phyloP scores from a whole-genome alignment of 495 filamentous ascomycete species.

The Cryomyces antarcticus region DNA sequence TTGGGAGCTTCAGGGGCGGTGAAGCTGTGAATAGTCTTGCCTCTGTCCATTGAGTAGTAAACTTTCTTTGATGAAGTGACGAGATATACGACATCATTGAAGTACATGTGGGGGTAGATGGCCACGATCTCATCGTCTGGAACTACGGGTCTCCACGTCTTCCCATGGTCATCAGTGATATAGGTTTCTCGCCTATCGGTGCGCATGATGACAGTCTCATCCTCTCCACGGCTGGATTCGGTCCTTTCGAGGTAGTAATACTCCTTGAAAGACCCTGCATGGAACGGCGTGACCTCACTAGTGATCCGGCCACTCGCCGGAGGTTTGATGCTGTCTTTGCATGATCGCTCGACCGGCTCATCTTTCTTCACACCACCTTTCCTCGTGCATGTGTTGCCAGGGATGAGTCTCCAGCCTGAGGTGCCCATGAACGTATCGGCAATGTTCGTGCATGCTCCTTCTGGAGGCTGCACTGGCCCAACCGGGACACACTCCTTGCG shows the following conservation, averaged over 20 bases:
- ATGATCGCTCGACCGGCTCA: conserved; percentile 35
- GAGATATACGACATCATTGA: conserved; percentile 71
- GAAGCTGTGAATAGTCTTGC: conserved; percentile 44
- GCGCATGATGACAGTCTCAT: conserved; percentile 74
- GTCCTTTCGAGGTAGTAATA: conserved; percentile 76
- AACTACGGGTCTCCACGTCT: conserved; percentile 50
- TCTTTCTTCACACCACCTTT: conserved; percentile 33
- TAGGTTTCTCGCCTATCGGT: conserved; percentile 42
- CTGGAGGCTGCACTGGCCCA: conserved; percentile 27
- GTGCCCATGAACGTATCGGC: conserved; percentile 56
- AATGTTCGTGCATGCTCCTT: conserved; percentile 43
- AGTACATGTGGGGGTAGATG: conserved; percentile 56
- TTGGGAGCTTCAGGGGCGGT: conserved; percentile 33
- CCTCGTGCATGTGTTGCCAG: conserved; percentile 63
- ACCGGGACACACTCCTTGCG: conserved; percentile 42
- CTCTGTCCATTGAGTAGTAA: conserved; percentile 61
- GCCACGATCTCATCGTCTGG: conserved; percentile 37
- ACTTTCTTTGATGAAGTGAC: conserved; percentile 46
- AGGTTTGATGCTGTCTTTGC: conserved; percentile 24
- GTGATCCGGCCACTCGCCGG: conserved; percentile 40
- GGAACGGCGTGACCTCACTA: conserved; percentile 33
- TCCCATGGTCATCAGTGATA: conserved; percentile 67
- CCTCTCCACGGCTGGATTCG: conserved; percentile 35
- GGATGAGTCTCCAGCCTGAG: conserved; percentile 82
- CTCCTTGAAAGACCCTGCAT: conserved; percentile 30